Base-by-base conservation (phyloP, 164 flowering plant genomes). In the Vitis rotundifolia region DNA sequence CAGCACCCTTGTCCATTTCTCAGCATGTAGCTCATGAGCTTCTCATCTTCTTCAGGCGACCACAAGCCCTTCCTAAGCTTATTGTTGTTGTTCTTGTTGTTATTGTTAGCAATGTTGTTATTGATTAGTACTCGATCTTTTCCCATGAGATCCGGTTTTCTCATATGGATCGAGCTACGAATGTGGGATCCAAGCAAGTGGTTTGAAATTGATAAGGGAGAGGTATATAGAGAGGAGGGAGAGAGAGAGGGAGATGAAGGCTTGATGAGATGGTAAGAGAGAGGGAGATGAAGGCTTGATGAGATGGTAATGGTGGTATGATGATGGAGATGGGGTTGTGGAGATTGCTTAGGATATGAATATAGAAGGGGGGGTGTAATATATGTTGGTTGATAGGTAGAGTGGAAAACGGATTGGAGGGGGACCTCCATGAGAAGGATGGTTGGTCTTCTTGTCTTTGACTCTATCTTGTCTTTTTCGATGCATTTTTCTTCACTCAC, bases 11-110 rank as follows among this genome's bases (percentile, higher is more conserved):
- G 91, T 11, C 94, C 94, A 73, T 86, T 86, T 28, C 68, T 81
- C 53, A 86, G 22, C 94, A 87, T 89, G 77, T 89, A 89, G 59
- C 68, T 82, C 78, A 87, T 80, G 1, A 89, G 85, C 81, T 86
- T 87, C 63, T 89, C 94, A 59, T 89, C 94, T 69, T 87, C 91
- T 69, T 89, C 94, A 0, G 94, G 91, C 4, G 94, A 89, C 94
- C 94, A 89, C 61, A 89, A 71, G 0, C 94, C 94, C 64, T 87
- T 89, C 64, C 89, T 76, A 6, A 87, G 76, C 81, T 87, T 86
- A 61, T 49, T 72, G 11, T 11, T 76, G 47, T 64, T 77, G 15
- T 49, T 68, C 26, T 51, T 70, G 63, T 64, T 73, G 49, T 26
- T 73, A 29, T 1, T 75, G 15, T 19, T 73, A 72, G 44, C 44